A percentile compares a stretch with the other conserved stretches of the same genome.
phyloP scores from a whole-genome alignment of 73 alveolate genomes.

The Symbiodinium natans region DNA sequence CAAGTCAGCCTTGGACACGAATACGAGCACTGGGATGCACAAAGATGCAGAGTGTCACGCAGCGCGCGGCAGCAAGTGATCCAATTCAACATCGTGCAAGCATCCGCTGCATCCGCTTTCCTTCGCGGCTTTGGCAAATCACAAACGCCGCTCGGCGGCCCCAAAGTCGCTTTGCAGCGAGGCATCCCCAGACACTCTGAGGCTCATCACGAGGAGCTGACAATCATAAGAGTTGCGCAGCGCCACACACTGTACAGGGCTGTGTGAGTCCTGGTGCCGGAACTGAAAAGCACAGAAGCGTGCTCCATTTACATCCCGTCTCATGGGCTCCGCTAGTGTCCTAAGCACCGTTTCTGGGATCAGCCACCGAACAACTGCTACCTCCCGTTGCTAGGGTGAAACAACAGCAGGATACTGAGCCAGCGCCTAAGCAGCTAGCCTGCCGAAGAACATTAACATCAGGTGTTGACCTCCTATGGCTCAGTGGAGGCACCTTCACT shows the following conservation, averaged over 20 bases:
- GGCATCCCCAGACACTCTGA: neutral
- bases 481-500: slow-evolving; percentile 53
- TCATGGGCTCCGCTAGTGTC: neutral
- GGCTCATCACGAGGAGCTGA: neutral
- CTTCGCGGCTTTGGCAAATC: neutral
- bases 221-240: neutral
- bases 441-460: neutral
- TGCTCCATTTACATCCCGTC: neutral
- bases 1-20: slow-evolving; percentile 56
- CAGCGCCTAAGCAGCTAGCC: slow-evolving; percentile 9
- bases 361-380: neutral
- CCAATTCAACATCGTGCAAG: too few relatives aligned
- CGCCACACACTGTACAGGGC: neutral
- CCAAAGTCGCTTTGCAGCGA: neutral
- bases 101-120: neutral
- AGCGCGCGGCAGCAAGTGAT: neutral
- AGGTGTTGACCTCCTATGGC: neutral
- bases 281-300: too few relatives aligned
- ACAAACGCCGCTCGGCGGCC: neutral
- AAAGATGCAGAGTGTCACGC: neutral
- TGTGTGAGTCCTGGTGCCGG: neutral
- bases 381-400: neutral
- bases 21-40: neutral
- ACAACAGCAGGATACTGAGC: neutral
- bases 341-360: neutral